Evolutionary conservation across 495 filamentous ascomycete species (phyloP), one percentile per base, ranked within the genome.

Genomic region (Xylaria longipes): DNA sequence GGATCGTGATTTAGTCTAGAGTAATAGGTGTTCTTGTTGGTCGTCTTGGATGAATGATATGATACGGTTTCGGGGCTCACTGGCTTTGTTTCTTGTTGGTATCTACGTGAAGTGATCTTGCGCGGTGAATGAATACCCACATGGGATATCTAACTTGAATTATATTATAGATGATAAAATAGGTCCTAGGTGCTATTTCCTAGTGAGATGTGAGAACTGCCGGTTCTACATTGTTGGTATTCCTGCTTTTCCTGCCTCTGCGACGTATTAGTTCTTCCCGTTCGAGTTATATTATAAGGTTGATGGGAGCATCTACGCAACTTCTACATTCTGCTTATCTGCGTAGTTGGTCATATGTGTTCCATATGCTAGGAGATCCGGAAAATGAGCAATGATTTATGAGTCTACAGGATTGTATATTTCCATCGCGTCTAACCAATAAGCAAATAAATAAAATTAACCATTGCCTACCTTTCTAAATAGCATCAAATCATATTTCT

Each of bases 1-100:
- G 88, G 78, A 90, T 95, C 69, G 78, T 68, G n/a, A 72, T 72
- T n/a, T 72, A 68, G 57, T 60, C 17, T 56, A 31, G 52, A 6
- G 17, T 56, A 17, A 56, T 56, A 31, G 27, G 0, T 54, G 22
- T 54, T 25, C 7, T 50, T 48, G 1, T 25, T 54, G 25, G 22
- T 14, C 31, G 52, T 12, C 27, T 56, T 3, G 52, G 52, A 56
- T 56, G 1, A 17, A 56, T 56, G 27, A 56, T 31, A 56, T 29
- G 27, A 17, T 56, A 31, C 20, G 52, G 27, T 56, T 56, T 56
- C 52, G 12, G 12, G 20, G 27, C 31, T 56, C 52, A 7, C 27
- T 56, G 1, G 1, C 52, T 31, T 0, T 14, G 11, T 56, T 17
- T 56, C 52, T 5, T 31, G 27, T 31, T 56, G 14, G 27, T 56